Evolutionary conservation across 495 filamentous ascomycete species (phyloP).

Genomic region (Polyplosphaeria fusca): DNA sequence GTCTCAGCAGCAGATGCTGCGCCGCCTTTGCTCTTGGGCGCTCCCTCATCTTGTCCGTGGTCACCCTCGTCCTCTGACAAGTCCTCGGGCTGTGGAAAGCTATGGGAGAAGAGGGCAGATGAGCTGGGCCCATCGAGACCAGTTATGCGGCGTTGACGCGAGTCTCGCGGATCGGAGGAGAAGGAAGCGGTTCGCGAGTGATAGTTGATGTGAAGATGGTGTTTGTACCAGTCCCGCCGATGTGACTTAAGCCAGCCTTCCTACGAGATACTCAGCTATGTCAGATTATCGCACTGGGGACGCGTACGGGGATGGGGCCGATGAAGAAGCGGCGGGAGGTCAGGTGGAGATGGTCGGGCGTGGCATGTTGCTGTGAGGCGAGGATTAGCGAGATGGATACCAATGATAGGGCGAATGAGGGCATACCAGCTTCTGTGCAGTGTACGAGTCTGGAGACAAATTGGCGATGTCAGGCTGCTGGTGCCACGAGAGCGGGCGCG

Average conservation of each 20-base stretch:
- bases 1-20: not conserved
- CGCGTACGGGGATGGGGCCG: constrained; percentile 56
- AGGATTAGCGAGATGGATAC: not conserved
- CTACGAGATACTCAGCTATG: too few species aligned
- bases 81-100: constrained; percentile 48
- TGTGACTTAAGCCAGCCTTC: constrained; percentile 66
- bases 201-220: constrained; percentile 55
- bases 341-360: constrained; percentile 59
- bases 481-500: constrained; percentile 29
- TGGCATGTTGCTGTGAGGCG: constrained; percentile 55
- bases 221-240: constrained; percentile 61
- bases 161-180: constrained; percentile 46
- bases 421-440: constrained; percentile 52
- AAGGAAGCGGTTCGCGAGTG: constrained; percentile 57
- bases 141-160: constrained; percentile 44
- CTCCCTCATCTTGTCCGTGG: not conserved
- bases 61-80: constrained; percentile 35
- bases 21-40: not conserved
- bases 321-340: constrained; percentile 65
- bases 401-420: not conserved
- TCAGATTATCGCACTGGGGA: too few species aligned
- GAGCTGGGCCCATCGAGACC: constrained; percentile 45
- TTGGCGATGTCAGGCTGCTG: constrained; percentile 27
- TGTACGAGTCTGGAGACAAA: constrained; percentile 37
- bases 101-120: constrained; percentile 39